Percentiles rank a stretch among this genome's conserved stretches.
These are phyloP conservation scores for Sporothrix phasma DNA, from an alignment of 2,329 filamentous ascomycete genomes.

Conservation along the genomic window DNA sequence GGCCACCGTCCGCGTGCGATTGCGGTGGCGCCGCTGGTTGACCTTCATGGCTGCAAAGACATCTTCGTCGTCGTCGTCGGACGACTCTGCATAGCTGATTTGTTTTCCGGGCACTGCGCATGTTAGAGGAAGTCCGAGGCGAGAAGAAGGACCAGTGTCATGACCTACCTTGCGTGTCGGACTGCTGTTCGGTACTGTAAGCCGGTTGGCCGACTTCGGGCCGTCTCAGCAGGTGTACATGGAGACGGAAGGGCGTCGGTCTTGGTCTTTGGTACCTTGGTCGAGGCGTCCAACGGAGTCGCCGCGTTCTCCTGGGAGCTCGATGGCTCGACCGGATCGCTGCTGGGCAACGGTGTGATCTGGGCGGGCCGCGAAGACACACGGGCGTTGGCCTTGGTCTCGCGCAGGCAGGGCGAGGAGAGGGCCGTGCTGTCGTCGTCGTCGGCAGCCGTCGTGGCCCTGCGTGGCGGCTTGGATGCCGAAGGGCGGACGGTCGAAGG, in stretches of 20 bases:
- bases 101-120: conserved; percentile 40
- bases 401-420: conserved; percentile 34
- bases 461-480: conserved; percentile 19
- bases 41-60: conserved; percentile 45
- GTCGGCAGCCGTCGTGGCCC: conserved; percentile 16
- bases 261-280: conserved; percentile 36
- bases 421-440: conserved; percentile 12
- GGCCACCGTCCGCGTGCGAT: conserved; percentile 46
- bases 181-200: conserved; percentile 48
- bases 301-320: conserved; percentile 59
- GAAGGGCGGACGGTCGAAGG: conserved; percentile 23
- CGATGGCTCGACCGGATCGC: conserved; percentile 58
- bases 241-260: conserved; percentile 36
- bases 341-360: conserved; percentile 70
- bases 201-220: conserved; percentile 33
- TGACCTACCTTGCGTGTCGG: conserved; percentile 66
- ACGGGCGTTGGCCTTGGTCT: conserved; percentile 38
- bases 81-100: conserved; percentile 73
- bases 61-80: conserved; percentile 68
- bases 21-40: conserved; percentile 31
- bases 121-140: neutral
- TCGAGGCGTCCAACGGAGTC: conserved; percentile 34
- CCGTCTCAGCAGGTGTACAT: conserved; percentile 33
- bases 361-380: conserved; percentile 29
- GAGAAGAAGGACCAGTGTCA: neutral